Base-by-base conservation (phyloP, 345 rosid species). In the Alliaria petiolata region DNA sequence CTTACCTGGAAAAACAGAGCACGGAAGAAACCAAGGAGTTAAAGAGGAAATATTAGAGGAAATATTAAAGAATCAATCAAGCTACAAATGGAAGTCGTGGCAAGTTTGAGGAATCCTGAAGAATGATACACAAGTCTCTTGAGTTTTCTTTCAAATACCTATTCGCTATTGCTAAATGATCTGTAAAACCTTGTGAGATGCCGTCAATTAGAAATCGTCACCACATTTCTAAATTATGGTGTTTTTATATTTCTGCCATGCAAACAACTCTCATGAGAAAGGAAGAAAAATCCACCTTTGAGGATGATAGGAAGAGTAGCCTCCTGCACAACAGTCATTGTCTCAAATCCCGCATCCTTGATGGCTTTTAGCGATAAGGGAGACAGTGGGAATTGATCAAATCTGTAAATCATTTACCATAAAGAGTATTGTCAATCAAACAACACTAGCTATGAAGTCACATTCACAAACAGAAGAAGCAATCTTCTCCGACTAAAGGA, bases 321-420 rank as follows among this genome's bases (percentile, higher is more conserved):
- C 78, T 87, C 99, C 74, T 95, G 99, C 38, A 95, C 99, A 62
- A 91, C 80, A n/a, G 98, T 92, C 98, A 95, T 88, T 56, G 84
- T 91, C 87, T 86, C 91, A 79, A 85, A 91, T 54, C 99, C 99
- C 8, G 92, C 97, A 82, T 89, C 96, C 81, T 80, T 91, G 82
- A 88, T 82, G 62, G 85, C 98, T 83, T 84, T 95, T 30, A 90
- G 80, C 7, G 98, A 85, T 76, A 90, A 77, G 31, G 95, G 88
- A 47, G 99, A 95, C 62, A 92, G 22, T 20, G 85, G 66, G 64
- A 82, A 90, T 42, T 88, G 92, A 80, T 90, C 97, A 79, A 95
- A 95, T 66, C 99, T 95, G 88, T 79, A 40, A 79, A 60, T 39
- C 62, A 81, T 71, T 38, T 11, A 35, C n/a, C 45, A 61, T 9